Conservation (phyloP, 768 basidiomycete species). For the Coprinellus aureogranulatus region DNA sequence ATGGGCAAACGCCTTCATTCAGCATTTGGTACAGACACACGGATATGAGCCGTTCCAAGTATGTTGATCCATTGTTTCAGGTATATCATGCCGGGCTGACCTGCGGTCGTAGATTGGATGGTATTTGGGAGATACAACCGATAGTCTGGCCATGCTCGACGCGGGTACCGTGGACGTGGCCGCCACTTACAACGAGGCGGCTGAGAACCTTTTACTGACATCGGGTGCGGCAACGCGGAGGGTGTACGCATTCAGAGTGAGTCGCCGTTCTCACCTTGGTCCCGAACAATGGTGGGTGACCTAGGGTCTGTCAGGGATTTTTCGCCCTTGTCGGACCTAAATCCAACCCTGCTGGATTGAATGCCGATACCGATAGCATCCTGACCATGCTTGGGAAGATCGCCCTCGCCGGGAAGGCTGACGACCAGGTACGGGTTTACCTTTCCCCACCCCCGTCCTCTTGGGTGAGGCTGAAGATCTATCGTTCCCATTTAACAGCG, state of each 20-base stretch:
- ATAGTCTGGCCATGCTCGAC: constrained; percentile 42
- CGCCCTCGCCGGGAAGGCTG: constrained; percentile 41
- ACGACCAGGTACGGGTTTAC: constrained; percentile 31
- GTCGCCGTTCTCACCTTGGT: constrained; percentile 18
- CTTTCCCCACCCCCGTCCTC: neutral
- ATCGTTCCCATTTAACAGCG: constrained; percentile 17
- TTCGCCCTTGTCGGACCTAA: constrained; percentile 49
- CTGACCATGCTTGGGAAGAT: constrained; percentile 48
- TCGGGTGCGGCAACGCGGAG: constrained; percentile 30
- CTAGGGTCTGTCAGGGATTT: constrained; percentile 49
- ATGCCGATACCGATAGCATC: constrained; percentile 27
- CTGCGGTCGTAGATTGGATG: constrained; percentile 43
- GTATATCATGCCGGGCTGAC: too few relatives aligned
- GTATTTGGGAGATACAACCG: constrained; percentile 57
- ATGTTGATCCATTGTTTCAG: neutral
- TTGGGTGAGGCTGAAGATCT: too few relatives aligned
- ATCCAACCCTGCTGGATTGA: constrained; percentile 44
- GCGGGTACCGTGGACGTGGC: constrained; percentile 46
- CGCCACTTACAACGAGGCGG: constrained; percentile 52
- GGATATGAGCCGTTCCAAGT: constrained; percentile 34
- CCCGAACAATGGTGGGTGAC: too few relatives aligned
- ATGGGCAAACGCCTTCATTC: constrained; percentile 48
- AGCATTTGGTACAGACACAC: constrained; percentile 29
- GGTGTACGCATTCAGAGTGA: constrained; percentile 46
- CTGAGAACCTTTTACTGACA: constrained; percentile 38